phyloP scores from a whole-genome alignment of 305 asterid genomes.

The Withania somnifera region DNA sequence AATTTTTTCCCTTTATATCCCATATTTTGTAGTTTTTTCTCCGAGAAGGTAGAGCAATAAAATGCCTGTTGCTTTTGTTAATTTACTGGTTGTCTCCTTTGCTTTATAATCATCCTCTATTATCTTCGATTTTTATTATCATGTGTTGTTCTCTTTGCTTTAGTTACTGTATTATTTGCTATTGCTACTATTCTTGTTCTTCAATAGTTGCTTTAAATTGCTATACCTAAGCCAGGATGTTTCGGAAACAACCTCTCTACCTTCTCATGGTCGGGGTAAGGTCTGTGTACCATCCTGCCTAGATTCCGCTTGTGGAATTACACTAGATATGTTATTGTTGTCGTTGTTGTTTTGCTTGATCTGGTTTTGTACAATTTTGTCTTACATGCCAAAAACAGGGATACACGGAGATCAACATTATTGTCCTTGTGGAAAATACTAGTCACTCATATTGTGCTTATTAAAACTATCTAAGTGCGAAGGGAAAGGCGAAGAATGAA shows the following conservation, averaged over 20 bases:
- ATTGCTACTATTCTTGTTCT: neutral
- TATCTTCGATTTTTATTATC: neutral
- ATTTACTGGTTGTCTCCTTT: neutral
- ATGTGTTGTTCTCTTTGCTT: neutral
- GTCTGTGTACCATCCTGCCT: neutral
- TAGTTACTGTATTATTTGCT: neutral
- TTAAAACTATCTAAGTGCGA: neutral
- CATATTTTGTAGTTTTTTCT: neutral
- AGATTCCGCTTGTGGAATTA: neutral
- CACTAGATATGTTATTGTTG: neutral
- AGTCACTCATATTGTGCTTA: neutral
- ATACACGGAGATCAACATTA: neutral
- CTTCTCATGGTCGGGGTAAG: neutral
- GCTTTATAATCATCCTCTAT: neutral
- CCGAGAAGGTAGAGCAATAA: neutral
- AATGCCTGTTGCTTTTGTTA: neutral
- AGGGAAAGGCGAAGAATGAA: neutral
- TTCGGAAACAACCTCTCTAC: neutral
- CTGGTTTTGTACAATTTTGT: neutral
- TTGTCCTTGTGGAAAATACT: neutral
- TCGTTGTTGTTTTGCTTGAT: neutral
- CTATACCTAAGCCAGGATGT: neutral
- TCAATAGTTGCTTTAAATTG: neutral
- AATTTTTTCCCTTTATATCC: neutral
- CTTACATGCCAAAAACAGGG: neutral